Conservation (phyloP, 2,329 filamentous ascomycete species). For the Claviceps humidiphila region DNA sequence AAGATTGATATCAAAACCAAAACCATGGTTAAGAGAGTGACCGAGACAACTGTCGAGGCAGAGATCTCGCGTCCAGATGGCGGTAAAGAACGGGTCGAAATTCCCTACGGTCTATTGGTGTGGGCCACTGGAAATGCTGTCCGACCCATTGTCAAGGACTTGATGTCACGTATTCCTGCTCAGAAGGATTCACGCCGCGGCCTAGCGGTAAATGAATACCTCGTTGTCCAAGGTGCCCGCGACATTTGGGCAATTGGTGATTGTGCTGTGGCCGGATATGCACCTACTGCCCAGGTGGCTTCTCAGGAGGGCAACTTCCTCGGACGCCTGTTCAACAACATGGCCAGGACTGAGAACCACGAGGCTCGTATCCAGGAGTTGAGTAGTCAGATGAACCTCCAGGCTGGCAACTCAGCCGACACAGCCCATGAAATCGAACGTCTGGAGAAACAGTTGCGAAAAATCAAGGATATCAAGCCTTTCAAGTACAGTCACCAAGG, state of each 20-base stretch:
- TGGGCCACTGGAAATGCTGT: constrained; percentile 97
- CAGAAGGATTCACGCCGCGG: constrained; percentile 93
- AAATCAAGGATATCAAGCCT: constrained; percentile 88
- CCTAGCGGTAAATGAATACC: constrained; percentile 94
- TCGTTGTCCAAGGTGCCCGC: constrained; percentile 91
- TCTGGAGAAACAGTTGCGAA: constrained; percentile 72
- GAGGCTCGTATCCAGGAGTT: constrained; percentile 64
- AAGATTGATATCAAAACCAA: constrained; percentile 96
- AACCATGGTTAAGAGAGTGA: constrained; percentile 98
- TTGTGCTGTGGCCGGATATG: constrained; percentile 94
- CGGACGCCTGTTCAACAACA: constrained; percentile 93
- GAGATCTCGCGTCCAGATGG: constrained; percentile 72
- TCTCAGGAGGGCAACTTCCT: constrained; percentile 93
- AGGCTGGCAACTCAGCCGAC: constrained; percentile 54
- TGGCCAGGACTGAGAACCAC: constrained; percentile 83
- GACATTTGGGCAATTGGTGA: constrained; percentile 98
- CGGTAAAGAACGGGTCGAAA: constrained; percentile 64
- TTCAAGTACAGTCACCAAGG: constrained; percentile 99
- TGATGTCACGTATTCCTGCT: constrained; percentile 83
- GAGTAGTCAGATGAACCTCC: constrained; percentile 45
- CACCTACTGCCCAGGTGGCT: constrained; percentile 92
- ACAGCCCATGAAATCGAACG: constrained; percentile 64
- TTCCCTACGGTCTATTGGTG: constrained; percentile 90
- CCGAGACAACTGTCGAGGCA: constrained; percentile 83
- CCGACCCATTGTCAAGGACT: constrained; percentile 76